A percentile compares a stretch with the other conserved stretches of the same genome.
Conservation (phyloP, 768 basidiomycete genomes). For the Pleurotus eryngii region DNA sequence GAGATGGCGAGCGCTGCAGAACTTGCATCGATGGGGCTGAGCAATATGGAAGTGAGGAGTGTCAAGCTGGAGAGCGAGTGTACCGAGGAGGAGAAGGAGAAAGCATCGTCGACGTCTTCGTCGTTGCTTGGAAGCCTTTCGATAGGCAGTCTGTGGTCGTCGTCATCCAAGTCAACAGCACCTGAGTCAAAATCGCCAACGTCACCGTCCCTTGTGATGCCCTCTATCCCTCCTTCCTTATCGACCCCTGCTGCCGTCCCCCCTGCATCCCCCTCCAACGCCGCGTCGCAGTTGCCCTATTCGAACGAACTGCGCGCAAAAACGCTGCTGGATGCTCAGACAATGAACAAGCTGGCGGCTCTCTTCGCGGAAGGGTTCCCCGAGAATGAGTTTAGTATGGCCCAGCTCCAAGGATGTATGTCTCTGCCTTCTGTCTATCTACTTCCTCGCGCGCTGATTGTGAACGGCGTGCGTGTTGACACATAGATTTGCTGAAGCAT, state of each 20-base stretch:
- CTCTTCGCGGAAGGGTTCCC: constrained; percentile 80
- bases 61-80: constrained; percentile 14
- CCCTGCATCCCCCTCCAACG: constrained; percentile 17
- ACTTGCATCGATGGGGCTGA: constrained; percentile 8
- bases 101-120: constrained; percentile 28
- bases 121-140: background rate
- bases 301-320: constrained; percentile 2
- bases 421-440: constrained; percentile 14
- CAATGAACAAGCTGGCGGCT: constrained; percentile 68
- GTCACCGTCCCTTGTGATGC: constrained; percentile 36
- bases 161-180: constrained; percentile 33
- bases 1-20: constrained; percentile 12
- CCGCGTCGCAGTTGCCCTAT: background rate
- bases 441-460: constrained; percentile 7
- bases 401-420: constrained; percentile 84
- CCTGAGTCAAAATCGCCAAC: constrained; percentile 37
- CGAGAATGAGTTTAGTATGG: constrained; percentile 84
- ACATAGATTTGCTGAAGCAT: constrained; percentile 72
- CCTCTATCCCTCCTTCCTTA: constrained; percentile 36
- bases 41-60: constrained; percentile 7
- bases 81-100: constrained; percentile 14
- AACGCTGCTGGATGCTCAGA: constrained; percentile 56
- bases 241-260: constrained; percentile 15
- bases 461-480: constrained; percentile 6
- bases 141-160: constrained; percentile 31